Evolutionary conservation across 352 stramenopile genomes (phyloP), one percentile per base, ranked within the genome.

Genomic region (Phytophthora gonapodyides): DNA sequence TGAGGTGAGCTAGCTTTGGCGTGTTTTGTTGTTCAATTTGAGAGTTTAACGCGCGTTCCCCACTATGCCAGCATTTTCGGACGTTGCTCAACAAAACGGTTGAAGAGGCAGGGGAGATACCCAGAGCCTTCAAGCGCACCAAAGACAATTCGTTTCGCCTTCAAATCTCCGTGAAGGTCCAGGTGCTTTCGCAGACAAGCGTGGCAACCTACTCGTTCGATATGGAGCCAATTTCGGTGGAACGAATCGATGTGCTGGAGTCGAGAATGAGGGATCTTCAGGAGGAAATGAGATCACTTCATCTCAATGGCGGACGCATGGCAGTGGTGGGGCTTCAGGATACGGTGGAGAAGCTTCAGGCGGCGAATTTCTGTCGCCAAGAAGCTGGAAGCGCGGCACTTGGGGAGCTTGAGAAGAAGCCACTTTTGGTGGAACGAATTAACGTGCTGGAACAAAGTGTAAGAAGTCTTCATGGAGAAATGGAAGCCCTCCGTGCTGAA

Each of bases 181-280:
- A 54, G 35, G 34, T 47, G 33, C 12, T 53, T 13, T 1, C 2
- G 2, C 49, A 53, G 13, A 27, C 43, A 10, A 34, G 42, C 3
- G 43, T 62, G 7, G 43, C 7, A 10, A 35, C 21, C 2, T 61
- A 61, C 16, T 36, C 15, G 3, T 48, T 61, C 13, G 2, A 48
- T 15, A 5, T 61, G 5, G 35, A 47, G 6, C 1, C 35, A 1
- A 36, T 61, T 41, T 61, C 54, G 2, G 19, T 61, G n/a, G 54
- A 54, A 27, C 34, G 43, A 1, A 46, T 61, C 24, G 54, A 61
- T 27, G 24, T 55, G 1, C 11, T 67, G 44, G 50, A 61, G 37
- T 52, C 50, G 6, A 67, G 61, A 16, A 5, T 67, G 34, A 50
- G 51, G 9, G 59, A 67, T 31, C 31, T 57, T 11, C 5, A 67